Conservation (phyloP, 2,329 filamentous ascomycete species). For the Claviceps sorghi region DNA sequence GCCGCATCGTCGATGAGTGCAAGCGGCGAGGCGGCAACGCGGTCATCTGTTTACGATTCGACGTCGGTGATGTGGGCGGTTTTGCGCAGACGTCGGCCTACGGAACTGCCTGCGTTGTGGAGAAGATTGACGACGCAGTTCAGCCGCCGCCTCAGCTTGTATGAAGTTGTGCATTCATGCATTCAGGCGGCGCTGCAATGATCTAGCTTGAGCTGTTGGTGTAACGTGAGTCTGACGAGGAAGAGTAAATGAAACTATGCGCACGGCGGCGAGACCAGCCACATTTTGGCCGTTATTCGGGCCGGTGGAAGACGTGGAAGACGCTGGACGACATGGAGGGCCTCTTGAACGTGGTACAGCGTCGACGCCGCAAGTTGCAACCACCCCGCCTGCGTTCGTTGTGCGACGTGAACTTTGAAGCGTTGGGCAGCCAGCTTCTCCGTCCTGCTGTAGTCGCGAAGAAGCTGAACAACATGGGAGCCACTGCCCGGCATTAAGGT, state of each 20-base stretch:
- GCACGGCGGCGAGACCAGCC: background rate
- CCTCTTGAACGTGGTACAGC: background rate
- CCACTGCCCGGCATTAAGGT: background rate
- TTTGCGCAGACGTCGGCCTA: constrained; percentile 47
- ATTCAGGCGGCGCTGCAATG: background rate
- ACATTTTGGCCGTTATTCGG: background rate
- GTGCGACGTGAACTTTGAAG: background rate
- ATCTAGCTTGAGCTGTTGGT: background rate
- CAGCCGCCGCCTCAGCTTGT: constrained; percentile 15
- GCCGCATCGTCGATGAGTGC: constrained; percentile 39
- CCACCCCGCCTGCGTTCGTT: background rate
- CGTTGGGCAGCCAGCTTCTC: background rate
- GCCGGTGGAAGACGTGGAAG: background rate
- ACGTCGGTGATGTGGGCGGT: constrained; percentile 37
- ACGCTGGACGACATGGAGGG: background rate
- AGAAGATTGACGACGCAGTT: constrained; percentile 32
- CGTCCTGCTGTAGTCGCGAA: background rate
- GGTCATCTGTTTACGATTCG: constrained; percentile 43
- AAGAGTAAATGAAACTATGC: background rate
- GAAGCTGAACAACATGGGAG: background rate
- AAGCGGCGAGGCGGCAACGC: constrained; percentile 45
- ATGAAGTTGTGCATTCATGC: background rate
- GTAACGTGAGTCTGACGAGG: background rate
- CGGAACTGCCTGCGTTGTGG: constrained; percentile 42
- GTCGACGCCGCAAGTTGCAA: background rate